Percentiles rank a stretch among this genome's conserved stretches.
Evolutionary conservation across 2,329 filamentous ascomycete species (phyloP).

Genomic region (Clonostachys solani): DNA sequence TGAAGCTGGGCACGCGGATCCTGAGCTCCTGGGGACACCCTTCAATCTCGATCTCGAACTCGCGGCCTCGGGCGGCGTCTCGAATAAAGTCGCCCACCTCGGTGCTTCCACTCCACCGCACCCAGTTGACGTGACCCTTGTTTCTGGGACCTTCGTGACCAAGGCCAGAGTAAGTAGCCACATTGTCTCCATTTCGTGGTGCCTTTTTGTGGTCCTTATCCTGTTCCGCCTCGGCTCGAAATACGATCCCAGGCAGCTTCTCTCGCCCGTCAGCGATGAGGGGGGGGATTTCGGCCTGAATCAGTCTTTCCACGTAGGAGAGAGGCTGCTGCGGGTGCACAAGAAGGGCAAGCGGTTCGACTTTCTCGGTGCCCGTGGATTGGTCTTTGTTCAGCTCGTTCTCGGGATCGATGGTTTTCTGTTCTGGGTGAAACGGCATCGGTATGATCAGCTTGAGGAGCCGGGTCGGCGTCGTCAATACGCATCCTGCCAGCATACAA

Average conservation of each 20-base stretch:
- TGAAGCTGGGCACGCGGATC: conserved; percentile 81
- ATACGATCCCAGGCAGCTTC: conserved; percentile 69
- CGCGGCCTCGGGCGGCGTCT: conserved; percentile 77
- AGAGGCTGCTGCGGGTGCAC: conserved; percentile 88
- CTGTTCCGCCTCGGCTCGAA: conserved; percentile 72
- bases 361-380: conserved; percentile 30
- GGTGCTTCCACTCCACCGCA: conserved; percentile 83
- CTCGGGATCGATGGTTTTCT: conserved; percentile 34
- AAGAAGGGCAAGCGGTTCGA: conserved; percentile 82
- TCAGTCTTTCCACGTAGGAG: conserved; percentile 83
- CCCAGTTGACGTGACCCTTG: conserved; percentile 52
- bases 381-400: conserved; percentile 24
- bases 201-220: conserved; percentile 35
- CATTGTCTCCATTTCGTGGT: conserved; percentile 28
- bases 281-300: conserved; percentile 79
- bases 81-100: conserved; percentile 94
- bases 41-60: conserved; percentile 82
- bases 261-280: conserved; percentile 62
- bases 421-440: conserved; percentile 42
- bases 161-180: conserved; percentile 68
- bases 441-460: conserved; percentile 79
- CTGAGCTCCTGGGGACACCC: conserved; percentile 60
- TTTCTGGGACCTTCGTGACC: conserved; percentile 54
- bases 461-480: conserved; percentile 75
- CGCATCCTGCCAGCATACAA: conserved; percentile 49